Conservation (phyloP, 768 basidiomycete genomes). For the Tulasnella sp. region DNA sequence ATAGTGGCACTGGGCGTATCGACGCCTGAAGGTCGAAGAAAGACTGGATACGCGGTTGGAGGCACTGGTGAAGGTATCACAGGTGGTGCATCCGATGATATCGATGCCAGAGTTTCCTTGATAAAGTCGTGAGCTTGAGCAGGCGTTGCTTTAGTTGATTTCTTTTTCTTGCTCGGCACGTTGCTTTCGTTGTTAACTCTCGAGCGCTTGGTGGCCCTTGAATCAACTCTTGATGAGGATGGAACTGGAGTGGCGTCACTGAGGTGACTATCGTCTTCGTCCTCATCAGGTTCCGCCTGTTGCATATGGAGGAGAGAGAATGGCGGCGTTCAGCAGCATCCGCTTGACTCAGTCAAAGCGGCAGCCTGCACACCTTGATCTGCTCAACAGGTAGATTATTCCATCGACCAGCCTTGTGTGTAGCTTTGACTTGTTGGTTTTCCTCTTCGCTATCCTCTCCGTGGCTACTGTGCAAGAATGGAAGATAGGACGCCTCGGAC, state of each 20-base stretch:
- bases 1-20: not conserved
- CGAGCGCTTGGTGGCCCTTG: not conserved
- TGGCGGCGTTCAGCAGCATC: not conserved
- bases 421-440: not conserved
- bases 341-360: not conserved
- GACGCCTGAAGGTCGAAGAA: constrained; percentile 2
- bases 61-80: not conserved
- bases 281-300: not conserved
- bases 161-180: not conserved
- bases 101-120: not conserved
- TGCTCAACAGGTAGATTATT: not conserved
- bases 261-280: not conserved
- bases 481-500: constrained; percentile 17
- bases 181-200: not conserved
- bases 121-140: not conserved
- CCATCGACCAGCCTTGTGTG: constrained; percentile 1
- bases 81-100: not conserved
- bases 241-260: not conserved
- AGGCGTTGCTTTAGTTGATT: not conserved
- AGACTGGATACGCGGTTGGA: not conserved
- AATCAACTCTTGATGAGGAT: not conserved
- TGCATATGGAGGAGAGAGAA: not conserved
- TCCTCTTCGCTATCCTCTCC: not conserved
- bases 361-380: not conserved
- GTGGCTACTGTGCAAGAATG: constrained; percentile 2